Base-by-base conservation (phyloP, 306 rosid species). In the Erythrophleum fordii region DNA sequence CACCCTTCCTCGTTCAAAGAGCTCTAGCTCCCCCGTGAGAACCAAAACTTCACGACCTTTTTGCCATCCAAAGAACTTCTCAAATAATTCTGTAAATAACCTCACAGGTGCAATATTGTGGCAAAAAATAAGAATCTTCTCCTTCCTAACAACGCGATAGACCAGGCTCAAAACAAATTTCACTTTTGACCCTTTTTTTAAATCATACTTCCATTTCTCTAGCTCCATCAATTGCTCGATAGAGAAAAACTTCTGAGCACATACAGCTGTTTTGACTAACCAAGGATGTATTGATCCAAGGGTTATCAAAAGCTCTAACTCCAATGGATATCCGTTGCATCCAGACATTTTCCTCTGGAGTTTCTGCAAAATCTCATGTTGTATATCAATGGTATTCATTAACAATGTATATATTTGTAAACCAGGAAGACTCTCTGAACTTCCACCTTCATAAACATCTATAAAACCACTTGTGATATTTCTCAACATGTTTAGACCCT, bases 211-310 rank as follows among this genome's bases (percentile, higher is more conserved):
- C 91, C 72, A 87, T 51, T 84, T 86, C 5, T 93, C 98, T 31
- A 95, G 91, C 61, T 84, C 89, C 75, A 34, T 68, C 69, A 93
- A 72, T 74, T 90, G 88, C 55, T 75, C 81, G 5, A 18, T 13
- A 18, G 71, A 76, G 62, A 95, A 90, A 73, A 93, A 93, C 84
- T 93, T 93, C 10, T 72, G 65, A 55, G 96, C 95, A 76, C 99
- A 95, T 11, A 65, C 90, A 0, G 99, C 89, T 1, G 97, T 87
- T 86, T 88, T 92, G 68, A 93, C 80, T 80, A 95, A 68, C 99
- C 97, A 95, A 49, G 99, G 99, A 91, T 95, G 99, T 41, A 95
- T 95, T 16, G 99, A 95, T 31, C 97, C 97, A 23, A 95, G 99
- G 35, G 99, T 95, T 59, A 95, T 95, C 85, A 95, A 29, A 80